These are phyloP conservation scores for Phytopythium mirpurense DNA, from an alignment of 352 stramenopile species.

Conservation along the genomic window DNA sequence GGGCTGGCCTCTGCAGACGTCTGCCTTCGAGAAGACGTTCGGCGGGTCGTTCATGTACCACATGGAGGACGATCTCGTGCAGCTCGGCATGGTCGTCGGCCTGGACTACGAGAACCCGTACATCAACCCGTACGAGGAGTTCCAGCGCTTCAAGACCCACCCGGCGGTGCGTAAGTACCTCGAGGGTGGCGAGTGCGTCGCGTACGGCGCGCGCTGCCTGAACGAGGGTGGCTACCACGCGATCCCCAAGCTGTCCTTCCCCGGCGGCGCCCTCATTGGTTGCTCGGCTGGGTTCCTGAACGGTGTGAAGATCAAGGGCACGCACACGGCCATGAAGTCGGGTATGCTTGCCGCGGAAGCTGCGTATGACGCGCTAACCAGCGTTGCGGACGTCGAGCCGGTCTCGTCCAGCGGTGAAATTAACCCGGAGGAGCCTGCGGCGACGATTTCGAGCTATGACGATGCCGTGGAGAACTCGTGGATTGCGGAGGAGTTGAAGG, in stretches of 20 bases:
- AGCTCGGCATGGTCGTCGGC: conserved; percentile 96
- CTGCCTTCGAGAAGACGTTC: conserved; percentile 92
- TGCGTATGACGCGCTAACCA: conserved; percentile 86
- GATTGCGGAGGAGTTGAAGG: conserved; percentile 96
- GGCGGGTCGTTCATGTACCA: conserved; percentile 99
- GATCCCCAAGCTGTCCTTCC: conserved; percentile 98
- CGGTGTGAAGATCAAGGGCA: conserved; percentile 98
- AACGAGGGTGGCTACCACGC: conserved; percentile 96
- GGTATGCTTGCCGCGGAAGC: conserved; percentile 97
- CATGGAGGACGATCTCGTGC: conserved; percentile 94
- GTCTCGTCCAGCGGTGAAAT: conserved; percentile 72
- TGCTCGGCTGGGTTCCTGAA: conserved; percentile 99
- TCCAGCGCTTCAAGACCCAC: conserved; percentile 99
- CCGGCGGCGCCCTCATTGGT: conserved; percentile 93
- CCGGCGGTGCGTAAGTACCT: conserved; percentile 91
- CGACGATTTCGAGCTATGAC: conserved; percentile 85
- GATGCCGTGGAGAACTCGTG: conserved; percentile 90
- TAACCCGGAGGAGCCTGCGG: conserved; percentile 49
- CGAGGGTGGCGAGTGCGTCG: conserved; percentile 95
- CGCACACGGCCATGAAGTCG: conserved; percentile 98
- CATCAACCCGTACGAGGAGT: conserved; percentile 99
- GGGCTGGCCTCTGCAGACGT: conserved; percentile 95
- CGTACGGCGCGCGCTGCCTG: conserved; percentile 95
- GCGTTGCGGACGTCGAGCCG: conserved; percentile 33
- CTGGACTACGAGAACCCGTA: conserved; percentile 99